Evolutionary conservation across 1,139 yeast species (phyloP), one percentile per base, ranked within the genome.

Genomic region (Yamadazyma sp.): DNA sequence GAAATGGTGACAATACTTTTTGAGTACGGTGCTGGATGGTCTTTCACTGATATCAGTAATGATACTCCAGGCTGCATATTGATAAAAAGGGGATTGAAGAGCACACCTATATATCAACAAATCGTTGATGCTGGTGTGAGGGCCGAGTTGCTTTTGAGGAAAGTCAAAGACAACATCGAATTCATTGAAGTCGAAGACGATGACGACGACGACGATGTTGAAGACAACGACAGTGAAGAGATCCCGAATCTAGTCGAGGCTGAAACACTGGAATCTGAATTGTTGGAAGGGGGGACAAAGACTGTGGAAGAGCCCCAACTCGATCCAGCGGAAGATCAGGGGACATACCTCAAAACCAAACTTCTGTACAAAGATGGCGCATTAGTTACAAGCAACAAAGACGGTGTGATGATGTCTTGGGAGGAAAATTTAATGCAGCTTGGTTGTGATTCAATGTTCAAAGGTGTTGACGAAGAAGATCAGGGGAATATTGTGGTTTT

Each of bases 321-420:
- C 15, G 58, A 55, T 33, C 84, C 84, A 4, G 83, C 91, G 1
- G 77, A 74, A 35, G 72, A 81, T 48, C 92, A 85, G 48, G 59
- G 69, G 1, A 74, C 87, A 0, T 91, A 83, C 55, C 71, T 91
- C 38, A 61, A 72, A 11, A 78, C 92, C 5, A 73, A 82, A 50
- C 68, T 91, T 31, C 81, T 80, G 52, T 91, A 87, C 58, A 77
- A 75, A 16, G 84, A 83, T 38, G 81, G 76, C 48, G 82, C 92
- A 0, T 70, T 91, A 17, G 69, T 86, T 26, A 91, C 98, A 2
- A 73, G 79, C 45, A 80, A 77, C 23, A 74, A 80, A 36, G 98
- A 91, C 54, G 98, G 97, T 20, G 97, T 91, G 3, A 91, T 91
- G 98, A 91, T 91, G 98, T 84, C 85, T 50, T 91, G 98, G 98